A percentile compares a stretch with the other conserved stretches of the same genome.
Evolutionary conservation across 2,329 filamentous ascomycete genomes (phyloP).

Genomic region (Xylariaceae sp.): DNA sequence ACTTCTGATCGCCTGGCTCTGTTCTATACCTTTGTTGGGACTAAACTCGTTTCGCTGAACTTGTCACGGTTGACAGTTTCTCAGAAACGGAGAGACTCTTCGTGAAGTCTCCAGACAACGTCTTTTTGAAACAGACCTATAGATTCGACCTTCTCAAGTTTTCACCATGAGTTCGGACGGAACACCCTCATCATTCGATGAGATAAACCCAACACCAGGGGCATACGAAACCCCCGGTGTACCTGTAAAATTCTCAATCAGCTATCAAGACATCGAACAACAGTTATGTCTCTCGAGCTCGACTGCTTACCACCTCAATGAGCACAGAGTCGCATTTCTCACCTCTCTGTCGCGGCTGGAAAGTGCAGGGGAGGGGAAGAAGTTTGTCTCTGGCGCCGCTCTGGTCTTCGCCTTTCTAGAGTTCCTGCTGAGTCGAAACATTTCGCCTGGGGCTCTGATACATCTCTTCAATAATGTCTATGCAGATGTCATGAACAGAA

Average conservation of each 20-base stretch:
- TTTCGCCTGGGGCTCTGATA: conserved; percentile 4
- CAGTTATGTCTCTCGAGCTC: conserved; percentile 4
- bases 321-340: conserved; percentile 7
- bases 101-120: neutral
- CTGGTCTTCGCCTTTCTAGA: conserved; percentile 10
- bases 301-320: conserved; percentile 6
- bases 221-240: conserved; percentile 3
- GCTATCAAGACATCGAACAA: conserved; percentile 7
- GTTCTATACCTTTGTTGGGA: neutral
- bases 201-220: conserved; percentile 11
- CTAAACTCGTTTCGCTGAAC: conserved; percentile 1
- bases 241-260: conserved; percentile 5
- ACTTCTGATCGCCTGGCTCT: neutral
- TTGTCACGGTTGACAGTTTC: neutral
- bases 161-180: conserved; percentile 10
- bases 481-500: conserved; percentile 9
- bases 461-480: conserved; percentile 9
- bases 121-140: no score
- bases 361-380: neutral
- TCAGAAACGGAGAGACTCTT: neutral
- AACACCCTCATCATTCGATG: conserved; percentile 11
- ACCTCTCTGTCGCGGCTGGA: conserved; percentile 2
- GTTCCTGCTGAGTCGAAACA: conserved; percentile 4
- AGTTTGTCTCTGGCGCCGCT: conserved; percentile 3
- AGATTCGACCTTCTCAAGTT: no score